Conservation (phyloP, 2,329 filamentous ascomycete genomes). For the Fusarium ramigenum region DNA sequence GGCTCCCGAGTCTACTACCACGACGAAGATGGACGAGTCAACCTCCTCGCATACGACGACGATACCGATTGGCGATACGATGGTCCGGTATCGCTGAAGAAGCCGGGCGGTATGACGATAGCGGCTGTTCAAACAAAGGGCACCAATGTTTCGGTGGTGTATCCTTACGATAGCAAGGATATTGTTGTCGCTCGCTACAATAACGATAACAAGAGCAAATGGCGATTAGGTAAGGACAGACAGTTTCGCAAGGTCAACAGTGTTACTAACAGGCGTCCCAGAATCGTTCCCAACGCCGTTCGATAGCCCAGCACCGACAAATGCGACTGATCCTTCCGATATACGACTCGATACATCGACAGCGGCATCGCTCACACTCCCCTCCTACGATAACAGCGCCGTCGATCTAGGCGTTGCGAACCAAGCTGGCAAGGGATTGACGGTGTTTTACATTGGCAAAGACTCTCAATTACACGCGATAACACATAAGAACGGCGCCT, state of each 20-base stretch:
- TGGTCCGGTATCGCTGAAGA: constrained; percentile 25
- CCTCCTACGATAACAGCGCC: not conserved
- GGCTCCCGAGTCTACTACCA: constrained; percentile 34
- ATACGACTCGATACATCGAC: constrained; percentile 11
- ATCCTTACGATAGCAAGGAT: constrained; percentile 26
- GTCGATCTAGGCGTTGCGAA: not conserved
- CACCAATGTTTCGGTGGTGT: constrained; percentile 28
- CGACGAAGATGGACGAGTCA: constrained; percentile 22
- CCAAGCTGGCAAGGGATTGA: not conserved
- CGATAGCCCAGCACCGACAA: constrained; percentile 23
- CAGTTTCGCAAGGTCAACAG: accelerated
- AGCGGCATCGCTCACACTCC: not conserved
- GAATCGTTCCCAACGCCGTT: constrained; percentile 27
- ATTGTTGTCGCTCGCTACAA: constrained; percentile 11
- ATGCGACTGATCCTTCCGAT: constrained; percentile 11
- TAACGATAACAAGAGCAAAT: constrained; percentile 20
- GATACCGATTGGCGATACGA: constrained; percentile 34
- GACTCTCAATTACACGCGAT: constrained; percentile 8
- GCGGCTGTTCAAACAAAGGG: constrained; percentile 10
- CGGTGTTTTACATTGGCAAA: constrained; percentile 20
- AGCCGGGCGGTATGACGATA: constrained; percentile 3
- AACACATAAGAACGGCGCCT: not conserved
- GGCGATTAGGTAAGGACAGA: constrained; percentile 1
- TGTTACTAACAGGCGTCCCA: not conserved
- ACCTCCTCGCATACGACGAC: constrained; percentile 32